These are phyloP conservation scores for Boletus smithii DNA, from an alignment of 1,284 basidiomycete genomes.

Conservation along the genomic window DNA sequence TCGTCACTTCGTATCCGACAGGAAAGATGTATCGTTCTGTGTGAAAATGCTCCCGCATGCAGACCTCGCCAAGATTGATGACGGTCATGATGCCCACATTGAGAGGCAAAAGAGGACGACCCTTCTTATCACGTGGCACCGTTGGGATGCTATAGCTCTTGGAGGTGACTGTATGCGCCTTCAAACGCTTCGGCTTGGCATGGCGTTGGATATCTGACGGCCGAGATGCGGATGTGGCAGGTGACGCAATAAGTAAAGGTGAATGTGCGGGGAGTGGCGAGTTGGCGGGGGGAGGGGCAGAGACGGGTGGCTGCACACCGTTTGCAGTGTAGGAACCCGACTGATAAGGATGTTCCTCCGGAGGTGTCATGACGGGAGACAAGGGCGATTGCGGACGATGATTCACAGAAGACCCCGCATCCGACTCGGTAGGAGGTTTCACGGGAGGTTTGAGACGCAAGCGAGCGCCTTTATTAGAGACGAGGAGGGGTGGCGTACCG, in stretches of 20 bases:
- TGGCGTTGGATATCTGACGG: conserved; percentile 44
- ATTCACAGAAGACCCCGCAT: conserved; percentile 15
- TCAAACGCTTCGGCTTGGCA: conserved; percentile 68
- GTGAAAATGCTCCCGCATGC: conserved; percentile 77
- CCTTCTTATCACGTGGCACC: conserved; percentile 66
- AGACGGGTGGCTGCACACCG: conserved; percentile 15
- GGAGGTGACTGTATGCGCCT: conserved; percentile 72
- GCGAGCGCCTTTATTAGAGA: conserved; percentile 43
- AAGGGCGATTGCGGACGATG: conserved; percentile 29
- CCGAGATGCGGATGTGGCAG: conserved; percentile 28
- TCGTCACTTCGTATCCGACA: conserved; percentile 76
- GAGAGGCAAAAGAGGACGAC: conserved; percentile 65
- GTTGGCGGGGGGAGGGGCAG: conserved; percentile 12
- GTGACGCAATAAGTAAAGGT: conserved; percentile 18
- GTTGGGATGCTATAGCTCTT: conserved; percentile 71
- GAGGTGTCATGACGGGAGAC: conserved; percentile 31
- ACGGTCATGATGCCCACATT: conserved; percentile 83
- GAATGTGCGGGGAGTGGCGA: conserved; percentile 27
- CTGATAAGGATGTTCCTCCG: conserved; percentile 29
- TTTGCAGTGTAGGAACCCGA: conserved; percentile 23
- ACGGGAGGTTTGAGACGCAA: conserved; percentile 40
- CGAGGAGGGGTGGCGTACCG: conserved; percentile 26
- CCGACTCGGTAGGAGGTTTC: conserved; percentile 22
- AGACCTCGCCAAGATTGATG: conserved; percentile 64
- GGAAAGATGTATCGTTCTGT: conserved; percentile 84